Conservation (phyloP, 2,329 filamentous ascomycete species). For the Hypoxylon sp. region DNA sequence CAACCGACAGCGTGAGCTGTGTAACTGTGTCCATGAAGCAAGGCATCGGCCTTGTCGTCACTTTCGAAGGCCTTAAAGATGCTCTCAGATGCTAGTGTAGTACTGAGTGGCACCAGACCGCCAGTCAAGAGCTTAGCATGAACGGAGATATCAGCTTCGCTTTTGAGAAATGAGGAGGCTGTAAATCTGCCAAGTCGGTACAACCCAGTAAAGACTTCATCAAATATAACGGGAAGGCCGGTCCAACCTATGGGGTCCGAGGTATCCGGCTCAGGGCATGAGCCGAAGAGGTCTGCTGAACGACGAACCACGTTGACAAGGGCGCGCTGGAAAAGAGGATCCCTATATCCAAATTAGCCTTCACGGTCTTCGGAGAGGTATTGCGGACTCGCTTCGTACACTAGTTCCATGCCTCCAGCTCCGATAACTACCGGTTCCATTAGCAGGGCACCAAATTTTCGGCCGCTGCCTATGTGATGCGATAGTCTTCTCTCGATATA, state of each 20-base stretch:
- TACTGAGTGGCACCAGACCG: constrained; percentile 81
- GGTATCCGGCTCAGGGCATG: constrained; percentile 16
- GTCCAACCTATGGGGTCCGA: constrained; percentile 66
- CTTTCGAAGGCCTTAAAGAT: constrained; percentile 81
- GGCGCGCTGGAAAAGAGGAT: constrained; percentile 83
- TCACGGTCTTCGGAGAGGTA: background rate
- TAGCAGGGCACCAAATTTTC: constrained; percentile 81
- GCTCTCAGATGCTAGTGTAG: constrained; percentile 79
- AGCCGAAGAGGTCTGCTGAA: constrained; percentile 69
- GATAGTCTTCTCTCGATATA: constrained; percentile 72
- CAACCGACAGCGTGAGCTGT: constrained; percentile 88
- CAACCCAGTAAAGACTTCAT: constrained; percentile 90
- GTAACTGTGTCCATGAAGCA: constrained; percentile 89
- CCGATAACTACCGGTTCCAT: constrained; percentile 86
- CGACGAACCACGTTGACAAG: constrained; percentile 77
- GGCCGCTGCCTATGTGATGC: constrained; percentile 67
- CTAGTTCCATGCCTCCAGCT: constrained; percentile 86
- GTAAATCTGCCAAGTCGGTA: constrained; percentile 83
- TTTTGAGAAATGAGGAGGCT: constrained; percentile 77
- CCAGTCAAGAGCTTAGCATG: constrained; percentile 89
- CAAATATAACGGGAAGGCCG: constrained; percentile 83
- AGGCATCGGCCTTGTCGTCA: constrained; percentile 80
- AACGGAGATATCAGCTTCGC: constrained; percentile 81
- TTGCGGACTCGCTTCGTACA: constrained; percentile 63
- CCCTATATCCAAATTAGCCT: constrained; percentile 61